Percentiles rank a stretch among this genome's conserved stretches.
phyloP scores from a whole-genome alignment of 2,329 filamentous ascomycete genomes.

The Cytospora piceae region DNA sequence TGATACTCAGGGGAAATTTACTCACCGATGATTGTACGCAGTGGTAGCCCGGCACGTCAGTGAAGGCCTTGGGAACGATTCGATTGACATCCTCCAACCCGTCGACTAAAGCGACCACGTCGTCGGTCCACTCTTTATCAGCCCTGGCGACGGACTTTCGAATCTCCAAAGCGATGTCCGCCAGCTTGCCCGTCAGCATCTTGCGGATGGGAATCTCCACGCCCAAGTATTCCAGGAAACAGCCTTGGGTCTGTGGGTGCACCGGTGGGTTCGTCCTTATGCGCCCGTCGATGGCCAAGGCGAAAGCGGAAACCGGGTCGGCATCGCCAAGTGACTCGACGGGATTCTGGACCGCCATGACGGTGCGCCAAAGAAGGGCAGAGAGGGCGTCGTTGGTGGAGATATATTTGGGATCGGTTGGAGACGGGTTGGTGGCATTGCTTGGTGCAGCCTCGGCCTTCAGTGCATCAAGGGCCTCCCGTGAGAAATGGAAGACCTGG shows the following conservation, averaged over 20 bases:
- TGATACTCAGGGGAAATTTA: neutral
- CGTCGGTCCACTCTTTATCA: constrained; percentile 39
- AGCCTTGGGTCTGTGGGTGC: constrained; percentile 43
- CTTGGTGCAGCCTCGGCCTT: constrained; percentile 40
- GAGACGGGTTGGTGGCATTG: constrained; percentile 34
- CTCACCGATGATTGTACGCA: constrained; percentile 38
- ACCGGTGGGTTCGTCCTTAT: constrained; percentile 40
- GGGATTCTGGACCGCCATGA: constrained; percentile 38
- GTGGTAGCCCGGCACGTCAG: constrained; percentile 42
- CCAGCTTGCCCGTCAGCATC: constrained; percentile 39
- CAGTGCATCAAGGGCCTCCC: constrained; percentile 35
- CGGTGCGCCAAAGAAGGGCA: constrained; percentile 43
- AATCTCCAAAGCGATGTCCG: constrained; percentile 41
- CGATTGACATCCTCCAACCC: constrained; percentile 39
- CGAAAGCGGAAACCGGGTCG: constrained; percentile 41
- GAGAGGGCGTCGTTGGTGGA: constrained; percentile 43
- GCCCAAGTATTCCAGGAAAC: constrained; percentile 43
- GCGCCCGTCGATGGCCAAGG: constrained; percentile 44
- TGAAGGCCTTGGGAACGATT: constrained; percentile 40
- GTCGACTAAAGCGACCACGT: constrained; percentile 39
- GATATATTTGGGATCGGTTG: constrained; percentile 34
- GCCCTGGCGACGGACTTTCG: constrained; percentile 40
- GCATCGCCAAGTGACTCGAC: constrained; percentile 36
- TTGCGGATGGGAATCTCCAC: constrained; percentile 37
- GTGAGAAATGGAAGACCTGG: constrained; percentile 40